Conservation (phyloP, 2,329 filamentous ascomycete species). For the Microcyclospora pomicola region DNA sequence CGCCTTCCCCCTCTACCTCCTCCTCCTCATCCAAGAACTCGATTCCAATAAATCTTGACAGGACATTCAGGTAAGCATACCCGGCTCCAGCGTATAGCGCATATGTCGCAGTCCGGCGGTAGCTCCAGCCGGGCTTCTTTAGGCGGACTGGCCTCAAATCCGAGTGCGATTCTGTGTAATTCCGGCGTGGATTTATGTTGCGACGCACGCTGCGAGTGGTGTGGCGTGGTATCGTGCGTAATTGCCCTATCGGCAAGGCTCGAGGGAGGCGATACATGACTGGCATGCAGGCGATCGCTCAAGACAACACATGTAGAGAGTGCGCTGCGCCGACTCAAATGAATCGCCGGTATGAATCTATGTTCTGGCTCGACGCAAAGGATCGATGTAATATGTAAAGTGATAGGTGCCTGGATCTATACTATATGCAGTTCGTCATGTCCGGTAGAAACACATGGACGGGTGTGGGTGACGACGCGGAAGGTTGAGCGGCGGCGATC, state of each 20-base stretch:
- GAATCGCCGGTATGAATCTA: too few relatives aligned
- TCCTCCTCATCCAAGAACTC: slow-evolving; percentile 16
- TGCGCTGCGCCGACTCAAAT: too few relatives aligned
- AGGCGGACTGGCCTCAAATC: slow-evolving; percentile 23
- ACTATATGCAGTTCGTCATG: too few relatives aligned
- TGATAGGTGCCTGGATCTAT: background rate
- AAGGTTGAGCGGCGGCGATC: too few relatives aligned
- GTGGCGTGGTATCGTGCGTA: background rate
- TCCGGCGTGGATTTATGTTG: slow-evolving; percentile 1
- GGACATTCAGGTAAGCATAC: slow-evolving; percentile 12
- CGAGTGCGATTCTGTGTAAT: background rate
- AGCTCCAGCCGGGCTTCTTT: slow-evolving; percentile 20
- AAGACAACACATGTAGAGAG: too few relatives aligned
- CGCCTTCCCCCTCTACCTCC: slow-evolving; percentile 10
- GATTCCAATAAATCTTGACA: slow-evolving; percentile 16
- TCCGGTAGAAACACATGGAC: too few relatives aligned
- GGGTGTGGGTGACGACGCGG: too few relatives aligned
- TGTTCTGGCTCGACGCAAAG: too few relatives aligned
- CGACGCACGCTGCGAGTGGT: slow-evolving; percentile 1
- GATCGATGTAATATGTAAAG: slow-evolving; percentile 2
- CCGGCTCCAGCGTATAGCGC: slow-evolving; percentile 11
- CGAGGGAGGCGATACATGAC: slow-evolving; percentile 3
- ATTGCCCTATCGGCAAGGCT: slow-evolving; percentile 1
- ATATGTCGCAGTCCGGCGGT: slow-evolving; percentile 12
- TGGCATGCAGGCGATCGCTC: background rate